Conservation (phyloP, 2,329 filamentous ascomycete species). For the Penicillium sp. region DNA sequence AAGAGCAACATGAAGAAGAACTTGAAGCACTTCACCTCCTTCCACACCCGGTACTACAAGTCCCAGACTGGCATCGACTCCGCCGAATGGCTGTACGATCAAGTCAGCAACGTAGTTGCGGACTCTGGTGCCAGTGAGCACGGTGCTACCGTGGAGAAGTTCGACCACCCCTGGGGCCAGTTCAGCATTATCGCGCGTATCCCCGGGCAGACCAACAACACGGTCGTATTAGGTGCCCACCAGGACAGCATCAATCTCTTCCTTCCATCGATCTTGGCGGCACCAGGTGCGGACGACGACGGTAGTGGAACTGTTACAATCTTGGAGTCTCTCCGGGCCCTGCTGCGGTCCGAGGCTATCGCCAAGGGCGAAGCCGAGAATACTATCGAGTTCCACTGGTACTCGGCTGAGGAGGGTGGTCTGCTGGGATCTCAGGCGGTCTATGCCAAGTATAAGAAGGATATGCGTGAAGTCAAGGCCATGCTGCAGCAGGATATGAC, state of each 20-base stretch:
- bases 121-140: conserved; percentile 64
- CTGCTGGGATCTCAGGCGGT: conserved; percentile 84
- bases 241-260: conserved; percentile 95
- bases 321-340: conserved; percentile 78
- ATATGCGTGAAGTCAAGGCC: conserved; percentile 73
- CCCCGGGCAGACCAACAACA: conserved; percentile 77
- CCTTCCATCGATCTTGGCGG: conserved; percentile 74
- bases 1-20: conserved; percentile 73
- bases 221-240: conserved; percentile 83
- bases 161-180: conserved; percentile 82
- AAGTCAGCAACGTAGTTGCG: conserved; percentile 67
- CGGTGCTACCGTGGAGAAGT: conserved; percentile 66
- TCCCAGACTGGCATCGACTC: conserved; percentile 69
- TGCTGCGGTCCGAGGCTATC: conserved; percentile 69
- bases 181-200: conserved; percentile 88
- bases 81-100: conserved; percentile 76
- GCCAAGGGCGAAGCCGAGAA: conserved; percentile 68
- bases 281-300: conserved; percentile 93
- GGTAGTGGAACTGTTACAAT: conserved; percentile 92
- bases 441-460: conserved; percentile 73
- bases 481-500: conserved; percentile 99
- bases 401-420: conserved; percentile 84
- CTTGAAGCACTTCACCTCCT: conserved; percentile 64
- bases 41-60: conserved; percentile 57
- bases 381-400: conserved; percentile 96